Percentiles rank a stretch among this genome's conserved stretches.
Evolutionary conservation across 2,329 filamentous ascomycete genomes (phyloP).

Genomic region (Cordyceps militaris): DNA sequence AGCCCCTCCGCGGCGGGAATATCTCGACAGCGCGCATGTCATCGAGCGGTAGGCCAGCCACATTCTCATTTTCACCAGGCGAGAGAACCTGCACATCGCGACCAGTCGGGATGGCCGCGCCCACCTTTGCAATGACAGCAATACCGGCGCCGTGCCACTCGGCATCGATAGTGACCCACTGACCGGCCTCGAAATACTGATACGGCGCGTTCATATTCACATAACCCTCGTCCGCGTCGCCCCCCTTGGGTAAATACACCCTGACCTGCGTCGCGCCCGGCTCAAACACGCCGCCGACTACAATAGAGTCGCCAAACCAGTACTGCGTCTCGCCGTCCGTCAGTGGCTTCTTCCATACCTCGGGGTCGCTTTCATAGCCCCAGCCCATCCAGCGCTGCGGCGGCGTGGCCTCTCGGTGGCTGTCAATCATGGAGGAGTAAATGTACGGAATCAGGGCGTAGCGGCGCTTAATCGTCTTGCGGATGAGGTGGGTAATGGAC

Average conservation of each 20-base stretch:
- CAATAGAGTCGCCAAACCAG: slow-evolving; percentile 61
- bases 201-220: slow-evolving; percentile 57
- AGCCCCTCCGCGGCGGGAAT: slow-evolving; percentile 27
- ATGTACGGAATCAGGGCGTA: slow-evolving; percentile 68
- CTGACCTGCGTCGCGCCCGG: slow-evolving; percentile 45
- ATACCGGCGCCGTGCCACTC: slow-evolving; percentile 37
- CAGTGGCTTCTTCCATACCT: slow-evolving; percentile 56
- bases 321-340: slow-evolving; percentile 63
- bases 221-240: slow-evolving; percentile 48
- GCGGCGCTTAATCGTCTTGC: slow-evolving; percentile 59
- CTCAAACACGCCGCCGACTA: slow-evolving; percentile 62
- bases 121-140: slow-evolving; percentile 32
- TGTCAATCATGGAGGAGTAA: slow-evolving; percentile 57
- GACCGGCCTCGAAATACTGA: slow-evolving; percentile 42
- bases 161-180: slow-evolving; percentile 33
- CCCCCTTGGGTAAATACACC: slow-evolving; percentile 52
- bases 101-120: slow-evolving; percentile 33
- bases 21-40: slow-evolving; percentile 38
- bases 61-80: slow-evolving; percentile 30
- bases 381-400: slow-evolving; percentile 68
- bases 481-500: slow-evolving; percentile 54
- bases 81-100: slow-evolving; percentile 29
- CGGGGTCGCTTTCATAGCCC: slow-evolving; percentile 60
- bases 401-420: slow-evolving; percentile 53
- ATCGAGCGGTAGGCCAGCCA: slow-evolving; percentile 31